These are phyloP conservation scores for Tetrastigma voinierianum DNA, from an alignment of 164 flowering plant genomes.

Conservation along the genomic window DNA sequence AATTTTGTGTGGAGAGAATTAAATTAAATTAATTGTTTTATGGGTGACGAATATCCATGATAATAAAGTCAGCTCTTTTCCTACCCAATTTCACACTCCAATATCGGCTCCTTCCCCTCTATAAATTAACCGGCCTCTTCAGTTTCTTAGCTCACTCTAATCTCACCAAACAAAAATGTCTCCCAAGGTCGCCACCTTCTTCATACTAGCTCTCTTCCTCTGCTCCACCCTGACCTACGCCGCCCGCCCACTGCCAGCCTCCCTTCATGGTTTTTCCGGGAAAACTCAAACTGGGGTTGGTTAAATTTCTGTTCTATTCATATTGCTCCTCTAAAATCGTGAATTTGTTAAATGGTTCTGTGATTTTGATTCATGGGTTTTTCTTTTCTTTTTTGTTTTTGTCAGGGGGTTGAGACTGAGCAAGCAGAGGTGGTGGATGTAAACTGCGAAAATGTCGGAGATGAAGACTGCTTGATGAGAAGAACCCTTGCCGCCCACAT, in stretches of 20 bases:
- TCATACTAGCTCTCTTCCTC: conserved; percentile 17
- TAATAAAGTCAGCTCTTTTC: not conserved
- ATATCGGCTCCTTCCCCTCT: not conserved
- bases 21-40: not conserved
- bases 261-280: not conserved
- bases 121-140: not conserved
- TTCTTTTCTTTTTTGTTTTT: not conserved
- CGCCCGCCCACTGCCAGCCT: conserved; percentile 17
- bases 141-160: not conserved
- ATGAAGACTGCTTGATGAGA: conserved; percentile 40
- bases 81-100: not conserved
- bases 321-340: no score
- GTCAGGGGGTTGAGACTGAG: conserved; percentile 6
- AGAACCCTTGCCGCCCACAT: conserved; percentile 35
- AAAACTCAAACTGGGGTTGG: conserved; percentile 7
- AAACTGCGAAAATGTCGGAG: conserved; percentile 26
- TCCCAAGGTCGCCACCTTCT: conserved; percentile 7
- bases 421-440: conserved; percentile 12
- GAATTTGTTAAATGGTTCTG: not conserved
- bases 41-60: not conserved
- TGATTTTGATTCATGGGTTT: conserved; percentile 4
- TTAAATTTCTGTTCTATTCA: not conserved
- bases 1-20: not conserved
- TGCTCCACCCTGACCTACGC: conserved; percentile 12
- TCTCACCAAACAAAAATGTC: not conserved